A percentile compares a stretch with the other conserved stretches of the same genome.
phyloP scores from a whole-genome alignment of 306 rosid species.

The Pyrus pyrifolia region DNA sequence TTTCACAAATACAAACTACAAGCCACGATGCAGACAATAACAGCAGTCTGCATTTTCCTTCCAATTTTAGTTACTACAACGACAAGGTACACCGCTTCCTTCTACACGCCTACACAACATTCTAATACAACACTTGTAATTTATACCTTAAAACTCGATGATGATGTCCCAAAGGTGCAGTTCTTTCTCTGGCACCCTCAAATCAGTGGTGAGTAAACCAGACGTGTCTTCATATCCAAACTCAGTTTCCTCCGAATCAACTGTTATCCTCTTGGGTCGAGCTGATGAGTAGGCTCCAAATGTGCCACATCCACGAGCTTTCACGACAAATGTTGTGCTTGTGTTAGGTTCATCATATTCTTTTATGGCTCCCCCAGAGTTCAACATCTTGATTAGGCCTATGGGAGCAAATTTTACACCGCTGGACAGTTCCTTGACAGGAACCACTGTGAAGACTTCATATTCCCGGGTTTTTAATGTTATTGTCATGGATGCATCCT shows the following conservation, averaged over 20 bases:
- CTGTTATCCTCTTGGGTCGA: slow-evolving; percentile 38
- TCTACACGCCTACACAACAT: neutral
- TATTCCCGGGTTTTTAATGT: slow-evolving; percentile 52
- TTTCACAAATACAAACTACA: neutral
- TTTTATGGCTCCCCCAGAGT: slow-evolving; percentile 86
- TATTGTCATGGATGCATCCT: slow-evolving; percentile 56
- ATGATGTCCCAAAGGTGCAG: slow-evolving; percentile 54
- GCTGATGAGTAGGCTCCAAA: slow-evolving; percentile 71
- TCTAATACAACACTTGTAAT: neutral
- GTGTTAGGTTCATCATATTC: slow-evolving; percentile 30
- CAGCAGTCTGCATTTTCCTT: neutral
- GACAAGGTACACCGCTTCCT: neutral
- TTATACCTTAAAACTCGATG: slow-evolving; percentile 17
- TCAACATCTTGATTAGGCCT: slow-evolving; percentile 77
- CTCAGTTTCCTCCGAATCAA: slow-evolving; percentile 47
- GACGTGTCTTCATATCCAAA: slow-evolving; percentile 47
- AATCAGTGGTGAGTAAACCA: slow-evolving; percentile 46
- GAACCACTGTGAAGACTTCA: slow-evolving; percentile 69
- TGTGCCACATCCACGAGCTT: slow-evolving; percentile 53
- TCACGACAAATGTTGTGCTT: slow-evolving; percentile 26
- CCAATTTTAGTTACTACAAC: neutral
- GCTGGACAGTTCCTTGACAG: slow-evolving; percentile 34
- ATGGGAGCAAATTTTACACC: slow-evolving; percentile 60
- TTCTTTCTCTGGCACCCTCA: slow-evolving; percentile 54
- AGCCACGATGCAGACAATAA: neutral